Evolutionary conservation across 2,329 filamentous ascomycete species (phyloP), one percentile per base, ranked within the genome.

Genomic region (Drechslerella dactyloides): DNA sequence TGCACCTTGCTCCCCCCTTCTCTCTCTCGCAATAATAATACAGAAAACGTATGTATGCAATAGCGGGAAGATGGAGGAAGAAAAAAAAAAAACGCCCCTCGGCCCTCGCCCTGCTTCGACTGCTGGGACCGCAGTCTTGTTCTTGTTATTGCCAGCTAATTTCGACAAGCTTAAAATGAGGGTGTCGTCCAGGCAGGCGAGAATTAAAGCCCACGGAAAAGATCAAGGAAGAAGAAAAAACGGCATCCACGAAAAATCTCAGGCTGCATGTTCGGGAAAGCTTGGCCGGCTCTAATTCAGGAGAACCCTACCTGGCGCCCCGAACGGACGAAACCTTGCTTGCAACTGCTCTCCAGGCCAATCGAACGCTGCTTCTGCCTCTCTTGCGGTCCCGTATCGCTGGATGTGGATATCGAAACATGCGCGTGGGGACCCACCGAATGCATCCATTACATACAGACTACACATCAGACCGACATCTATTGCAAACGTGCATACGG

Each of bases 241-340:
- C 40, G 58, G 27, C 23, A 48, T 57, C 52, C 51, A 23, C 53
- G 33, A 58, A 52, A 58, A 62, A 63, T 70, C 66, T 64, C 66
- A 51, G 66, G 66, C 66, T 70, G 66, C 66, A 70, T 69, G 59
- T 59, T 70, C 59, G 50, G 59, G 55, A 63, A 70, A 64, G 66
- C 66, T 70, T 70, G 66, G 66, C 66, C n/a, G 37, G 37, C 59
- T 51, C 54, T 48, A 59, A 70, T 70, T 70, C 66, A 70, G 66
- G 66, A 70, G 66, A 70, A 70, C 66, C 66, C 66, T 70, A 70
- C 66, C 65, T 53, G 50, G 53, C 59, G 53, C 11, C 48, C 57
- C 50, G 54, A 30, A 40, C 37, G n/a, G n/a, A 42, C 11, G 37
- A 42, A 42, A 42, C 37, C 33, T 50, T 60, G 53, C 65, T 54